These are phyloP conservation scores for Ochetophila trinervis DNA, from an alignment of 306 rosid genomes.

Conservation along the genomic window DNA sequence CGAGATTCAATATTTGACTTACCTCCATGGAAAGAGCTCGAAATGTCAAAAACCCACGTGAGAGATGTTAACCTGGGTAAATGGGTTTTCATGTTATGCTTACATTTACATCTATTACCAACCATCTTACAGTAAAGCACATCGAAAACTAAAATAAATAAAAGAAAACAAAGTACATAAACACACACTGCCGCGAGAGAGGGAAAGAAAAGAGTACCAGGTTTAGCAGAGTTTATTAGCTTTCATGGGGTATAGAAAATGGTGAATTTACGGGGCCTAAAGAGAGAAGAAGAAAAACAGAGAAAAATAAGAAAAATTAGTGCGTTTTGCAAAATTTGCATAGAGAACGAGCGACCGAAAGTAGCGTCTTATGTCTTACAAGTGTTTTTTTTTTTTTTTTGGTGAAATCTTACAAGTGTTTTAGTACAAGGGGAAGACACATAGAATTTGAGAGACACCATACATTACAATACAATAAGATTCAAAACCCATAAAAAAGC, in stretches of 20 bases:
- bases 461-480: too few relatives aligned
- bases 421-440: slow-evolving; percentile 9
- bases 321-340: slow-evolving; percentile 5
- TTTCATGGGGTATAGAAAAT: slow-evolving; percentile 24
- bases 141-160: slow-evolving; percentile 28
- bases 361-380: slow-evolving; percentile 11
- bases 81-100: slow-evolving; percentile 40
- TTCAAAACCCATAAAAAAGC: too few relatives aligned
- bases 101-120: slow-evolving; percentile 39
- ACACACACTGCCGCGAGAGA: slow-evolving; percentile 5
- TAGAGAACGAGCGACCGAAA: slow-evolving; percentile 12
- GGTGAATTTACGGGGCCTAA: slow-evolving; percentile 34
- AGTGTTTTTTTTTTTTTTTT: too few relatives aligned
- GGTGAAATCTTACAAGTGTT: slow-evolving; percentile 11
- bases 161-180: slow-evolving; percentile 15
- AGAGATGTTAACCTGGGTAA: slow-evolving; percentile 47
- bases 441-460: background rate
- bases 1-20: slow-evolving; percentile 28
- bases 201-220: slow-evolving; percentile 38
- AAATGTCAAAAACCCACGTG: slow-evolving; percentile 42
- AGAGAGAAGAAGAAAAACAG: slow-evolving; percentile 3
- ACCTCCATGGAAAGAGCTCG: slow-evolving; percentile 37
- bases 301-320: slow-evolving; percentile 24
- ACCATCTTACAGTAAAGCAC: slow-evolving; percentile 16
- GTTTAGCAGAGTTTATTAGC: slow-evolving; percentile 21